Percentiles rank a stretch among this genome's conserved stretches.
phyloP scores from a whole-genome alignment of 2,329 filamentous ascomycete genomes.

The Penicillium crustosum region DNA sequence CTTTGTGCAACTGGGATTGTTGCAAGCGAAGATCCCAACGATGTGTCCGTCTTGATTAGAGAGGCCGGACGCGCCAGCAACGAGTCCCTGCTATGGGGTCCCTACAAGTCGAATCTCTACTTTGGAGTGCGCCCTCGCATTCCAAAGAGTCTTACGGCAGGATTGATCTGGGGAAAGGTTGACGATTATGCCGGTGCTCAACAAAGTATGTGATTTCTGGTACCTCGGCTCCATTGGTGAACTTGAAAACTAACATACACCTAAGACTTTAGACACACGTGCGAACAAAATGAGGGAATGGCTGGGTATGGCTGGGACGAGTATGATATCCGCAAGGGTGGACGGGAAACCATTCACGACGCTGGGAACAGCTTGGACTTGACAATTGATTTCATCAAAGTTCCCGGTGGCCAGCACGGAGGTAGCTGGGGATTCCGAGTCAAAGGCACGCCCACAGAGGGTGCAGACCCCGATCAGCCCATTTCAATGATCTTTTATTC shows the following conservation, averaged over 20 bases:
- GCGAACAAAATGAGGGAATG: slow-evolving; percentile 93
- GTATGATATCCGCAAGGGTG: slow-evolving; percentile 85
- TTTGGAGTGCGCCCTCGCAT: slow-evolving; percentile 84
- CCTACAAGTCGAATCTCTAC: slow-evolving; percentile 90
- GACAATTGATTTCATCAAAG: slow-evolving; percentile 89
- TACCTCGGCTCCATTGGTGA: not conserved
- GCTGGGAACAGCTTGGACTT: slow-evolving; percentile 84
- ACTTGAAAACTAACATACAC: slow-evolving; percentile 20
- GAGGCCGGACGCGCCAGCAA: slow-evolving; percentile 59
- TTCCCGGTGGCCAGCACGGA: slow-evolving; percentile 79
- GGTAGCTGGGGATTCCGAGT: slow-evolving; percentile 91
- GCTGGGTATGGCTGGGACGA: slow-evolving; percentile 97
- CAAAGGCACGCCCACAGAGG: slow-evolving; percentile 73
- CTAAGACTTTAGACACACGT: slow-evolving; percentile 84
- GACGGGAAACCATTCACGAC: slow-evolving; percentile 87
- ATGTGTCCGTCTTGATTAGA: slow-evolving; percentile 38
- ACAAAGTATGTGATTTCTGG: slow-evolving; percentile 58
- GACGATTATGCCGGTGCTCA: slow-evolving; percentile 76
- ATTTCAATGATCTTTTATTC: slow-evolving; percentile 81
- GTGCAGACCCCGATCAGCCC: slow-evolving; percentile 65
- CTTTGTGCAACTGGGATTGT: slow-evolving; percentile 31
- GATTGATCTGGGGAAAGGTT: slow-evolving; percentile 84
- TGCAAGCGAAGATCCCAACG: slow-evolving; percentile 30
- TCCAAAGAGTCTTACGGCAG: slow-evolving; percentile 76
- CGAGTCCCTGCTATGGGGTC: slow-evolving; percentile 89